Percentiles rank a stretch among this genome's conserved stretches.
Evolutionary conservation across 441 rosid species (phyloP).

Genomic region (Manihot esculenta): DNA sequence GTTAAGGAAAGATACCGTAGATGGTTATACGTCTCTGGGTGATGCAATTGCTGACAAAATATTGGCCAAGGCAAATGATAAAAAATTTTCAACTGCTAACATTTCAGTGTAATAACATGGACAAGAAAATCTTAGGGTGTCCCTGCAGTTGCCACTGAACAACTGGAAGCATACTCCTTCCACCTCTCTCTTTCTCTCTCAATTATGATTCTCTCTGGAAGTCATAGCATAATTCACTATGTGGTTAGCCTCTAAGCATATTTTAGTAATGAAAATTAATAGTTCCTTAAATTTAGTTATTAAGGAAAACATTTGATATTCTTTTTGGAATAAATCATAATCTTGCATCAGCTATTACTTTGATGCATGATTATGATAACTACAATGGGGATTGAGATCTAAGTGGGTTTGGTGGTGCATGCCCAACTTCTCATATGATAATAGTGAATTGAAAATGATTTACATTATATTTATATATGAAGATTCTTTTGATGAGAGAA

Average conservation of each 20-base stretch:
- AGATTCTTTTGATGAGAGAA: background rate
- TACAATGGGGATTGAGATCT: background rate
- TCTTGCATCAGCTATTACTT: background rate
- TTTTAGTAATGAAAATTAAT: background rate
- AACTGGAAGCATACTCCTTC: background rate
- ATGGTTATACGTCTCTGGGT: background rate
- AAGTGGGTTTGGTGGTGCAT: background rate
- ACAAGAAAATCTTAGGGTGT: too few relatives aligned
- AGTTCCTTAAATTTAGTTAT: background rate
- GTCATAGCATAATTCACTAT: background rate
- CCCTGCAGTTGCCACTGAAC: background rate
- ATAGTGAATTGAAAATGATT: background rate
- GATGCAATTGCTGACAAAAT: background rate
- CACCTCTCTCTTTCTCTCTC: background rate
- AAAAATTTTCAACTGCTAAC: background rate
- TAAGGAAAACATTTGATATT: background rate
- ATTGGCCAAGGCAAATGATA: background rate
- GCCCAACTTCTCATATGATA: background rate
- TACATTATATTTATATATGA: background rate
- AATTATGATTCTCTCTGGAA: background rate
- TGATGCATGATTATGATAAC: background rate
- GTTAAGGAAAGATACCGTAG: background rate
- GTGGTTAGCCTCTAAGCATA: background rate
- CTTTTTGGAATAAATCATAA: background rate
- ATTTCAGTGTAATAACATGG: background rate